phyloP scores from a whole-genome alignment of 805 yeast species.

The Lipomyces sp. region DNA sequence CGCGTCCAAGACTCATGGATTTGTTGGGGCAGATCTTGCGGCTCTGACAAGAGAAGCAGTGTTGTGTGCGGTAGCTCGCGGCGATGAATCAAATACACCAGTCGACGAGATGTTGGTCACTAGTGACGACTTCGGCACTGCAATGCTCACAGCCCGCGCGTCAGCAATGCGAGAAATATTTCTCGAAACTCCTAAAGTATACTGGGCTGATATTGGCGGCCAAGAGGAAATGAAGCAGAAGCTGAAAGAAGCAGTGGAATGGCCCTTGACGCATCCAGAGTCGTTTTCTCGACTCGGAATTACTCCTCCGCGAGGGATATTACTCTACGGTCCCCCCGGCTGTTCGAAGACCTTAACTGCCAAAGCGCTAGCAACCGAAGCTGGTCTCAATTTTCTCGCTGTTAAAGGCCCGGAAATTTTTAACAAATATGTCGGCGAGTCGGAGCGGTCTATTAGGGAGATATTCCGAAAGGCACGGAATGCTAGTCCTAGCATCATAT shows the following conservation, averaged over 20 bases:
- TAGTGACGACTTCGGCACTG: constrained; percentile 65
- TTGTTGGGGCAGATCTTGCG: constrained; percentile 93
- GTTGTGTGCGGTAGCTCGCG: constrained; percentile 75
- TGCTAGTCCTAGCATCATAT: constrained; percentile 91
- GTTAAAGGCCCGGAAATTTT: constrained; percentile 97
- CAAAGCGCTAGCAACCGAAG: constrained; percentile 92
- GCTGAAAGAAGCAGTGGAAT: constrained; percentile 85
- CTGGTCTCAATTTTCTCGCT: constrained; percentile 90
- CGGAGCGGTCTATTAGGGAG: constrained; percentile 91
- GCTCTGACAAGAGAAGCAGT: constrained; percentile 90
- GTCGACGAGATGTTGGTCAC: constrained; percentile 53
- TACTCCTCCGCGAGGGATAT: constrained; percentile 88
- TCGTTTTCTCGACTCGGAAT: constrained; percentile 80
- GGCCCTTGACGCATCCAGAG: constrained; percentile 83
- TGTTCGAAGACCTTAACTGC: constrained; percentile 96
- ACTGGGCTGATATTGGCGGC: constrained; percentile 96
- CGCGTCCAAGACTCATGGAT: constrained; percentile 88
- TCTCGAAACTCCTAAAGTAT: constrained; percentile 90
- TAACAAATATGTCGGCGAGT: constrained; percentile 94
- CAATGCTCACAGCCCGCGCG: constrained; percentile 83
- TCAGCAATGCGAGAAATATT: constrained; percentile 95
- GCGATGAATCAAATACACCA: constrained; percentile 45
- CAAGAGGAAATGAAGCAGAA: constrained; percentile 81
- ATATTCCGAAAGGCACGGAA: constrained; percentile 92
- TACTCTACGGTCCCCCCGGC: constrained; percentile 97